Conservation (phyloP, 768 basidiomycete genomes). For the Leccinum variicolor region DNA sequence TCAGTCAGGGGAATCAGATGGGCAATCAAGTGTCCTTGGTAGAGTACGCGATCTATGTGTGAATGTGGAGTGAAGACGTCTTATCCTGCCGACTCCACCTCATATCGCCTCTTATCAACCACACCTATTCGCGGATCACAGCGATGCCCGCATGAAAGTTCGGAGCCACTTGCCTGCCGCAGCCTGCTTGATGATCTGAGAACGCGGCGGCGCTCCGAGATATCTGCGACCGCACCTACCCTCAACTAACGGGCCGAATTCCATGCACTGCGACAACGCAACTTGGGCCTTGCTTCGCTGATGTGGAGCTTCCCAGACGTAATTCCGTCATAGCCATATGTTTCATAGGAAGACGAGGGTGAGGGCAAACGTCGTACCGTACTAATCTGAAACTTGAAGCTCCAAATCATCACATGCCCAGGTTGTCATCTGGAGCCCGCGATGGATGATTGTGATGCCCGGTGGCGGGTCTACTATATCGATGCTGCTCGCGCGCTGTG, state of each 20-base stretch:
- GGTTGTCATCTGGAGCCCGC: background rate
- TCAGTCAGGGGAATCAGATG: background rate
- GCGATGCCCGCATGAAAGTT: background rate
- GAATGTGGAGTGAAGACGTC: background rate
- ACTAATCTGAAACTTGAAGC: background rate
- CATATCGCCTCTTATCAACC: background rate
- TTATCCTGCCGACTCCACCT: conserved; percentile 5
- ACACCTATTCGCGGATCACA: background rate
- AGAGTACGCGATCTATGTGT: background rate
- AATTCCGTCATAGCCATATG: conserved; percentile 1
- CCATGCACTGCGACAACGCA: background rate
- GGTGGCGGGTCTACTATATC: conserved; percentile 1
- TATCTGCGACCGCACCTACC: background rate
- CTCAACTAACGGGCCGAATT: background rate
- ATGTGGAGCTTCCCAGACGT: conserved; percentile 4
- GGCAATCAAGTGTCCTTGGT: background rate
- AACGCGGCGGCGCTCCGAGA: background rate
- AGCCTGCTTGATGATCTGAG: background rate
- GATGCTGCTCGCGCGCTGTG: background rate
- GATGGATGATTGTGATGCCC: background rate
- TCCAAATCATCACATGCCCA: background rate
- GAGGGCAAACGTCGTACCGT: background rate
- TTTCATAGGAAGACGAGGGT: background rate
- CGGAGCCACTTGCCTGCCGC: background rate
- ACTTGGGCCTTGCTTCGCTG: background rate